phyloP scores from a whole-genome alignment of 345 rosid species.

The Citrus maxima region DNA sequence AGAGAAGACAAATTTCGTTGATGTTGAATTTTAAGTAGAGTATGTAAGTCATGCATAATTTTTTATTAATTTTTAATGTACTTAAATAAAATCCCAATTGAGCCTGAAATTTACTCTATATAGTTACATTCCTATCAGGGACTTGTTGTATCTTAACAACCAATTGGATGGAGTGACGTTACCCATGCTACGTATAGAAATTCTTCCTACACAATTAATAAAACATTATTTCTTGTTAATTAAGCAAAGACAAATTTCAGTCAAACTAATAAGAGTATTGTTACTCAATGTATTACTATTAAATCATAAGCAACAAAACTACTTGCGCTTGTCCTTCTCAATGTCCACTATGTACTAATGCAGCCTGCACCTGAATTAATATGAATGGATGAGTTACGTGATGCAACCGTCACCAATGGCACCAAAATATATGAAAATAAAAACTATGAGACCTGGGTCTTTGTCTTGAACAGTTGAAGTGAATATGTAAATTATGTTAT shows the following conservation, averaged over 20 bases:
- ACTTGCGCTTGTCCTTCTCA: conserved; percentile 13
- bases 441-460: conserved; percentile 19
- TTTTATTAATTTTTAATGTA: conserved; percentile 23
- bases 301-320: conserved; percentile 20
- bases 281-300: conserved; percentile 13
- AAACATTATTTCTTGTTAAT: background rate
- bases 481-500: background rate
- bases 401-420: conserved; percentile 35
- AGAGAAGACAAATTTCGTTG: background rate
- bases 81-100: background rate
- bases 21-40: background rate
- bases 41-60: conserved; percentile 1
- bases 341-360: background rate
- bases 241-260: conserved; percentile 31
- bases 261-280: conserved; percentile 32
- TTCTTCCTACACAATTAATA: conserved; percentile 18
- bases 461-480: conserved; percentile 26
- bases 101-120: background rate
- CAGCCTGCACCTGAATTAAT: background rate
- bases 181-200: conserved; percentile 39
- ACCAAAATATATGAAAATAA: conserved; percentile 4
- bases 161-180: conserved; percentile 33
- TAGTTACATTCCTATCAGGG: conserved; percentile 16
- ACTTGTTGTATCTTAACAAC: conserved; percentile 29
- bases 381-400: conserved; percentile 23